phyloP scores from a whole-genome alignment of 1,284 basidiomycete species.

The Sporisorium iseilematis-ciliati region DNA sequence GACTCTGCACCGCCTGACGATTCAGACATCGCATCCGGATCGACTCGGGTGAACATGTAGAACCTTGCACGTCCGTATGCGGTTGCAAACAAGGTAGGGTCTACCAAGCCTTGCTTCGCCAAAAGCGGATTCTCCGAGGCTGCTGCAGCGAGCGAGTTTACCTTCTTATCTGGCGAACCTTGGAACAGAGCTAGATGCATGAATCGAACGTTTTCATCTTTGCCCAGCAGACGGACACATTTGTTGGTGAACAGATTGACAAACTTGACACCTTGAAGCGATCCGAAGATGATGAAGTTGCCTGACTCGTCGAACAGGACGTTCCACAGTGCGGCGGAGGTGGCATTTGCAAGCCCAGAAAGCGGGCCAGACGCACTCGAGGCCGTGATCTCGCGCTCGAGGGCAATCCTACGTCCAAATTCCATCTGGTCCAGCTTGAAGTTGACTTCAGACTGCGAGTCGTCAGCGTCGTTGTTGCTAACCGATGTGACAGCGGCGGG shows the following conservation, averaged over 20 bases:
- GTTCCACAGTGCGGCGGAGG: constrained; percentile 69
- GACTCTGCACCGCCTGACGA: constrained; percentile 72
- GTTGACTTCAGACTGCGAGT: constrained; percentile 68
- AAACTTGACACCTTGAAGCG: constrained; percentile 94
- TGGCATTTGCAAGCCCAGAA: constrained; percentile 71
- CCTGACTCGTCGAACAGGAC: constrained; percentile 97
- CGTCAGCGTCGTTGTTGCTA: neutral
- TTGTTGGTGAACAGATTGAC: constrained; percentile 94
- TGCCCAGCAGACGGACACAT: constrained; percentile 88
- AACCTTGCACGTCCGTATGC: constrained; percentile 94
- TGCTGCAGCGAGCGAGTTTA: constrained; percentile 85
- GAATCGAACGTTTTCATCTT: constrained; percentile 93
- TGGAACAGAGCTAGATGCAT: constrained; percentile 91
- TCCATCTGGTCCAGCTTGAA: constrained; percentile 99
- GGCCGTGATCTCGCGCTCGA: constrained; percentile 89
- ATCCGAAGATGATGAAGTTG: constrained; percentile 91
- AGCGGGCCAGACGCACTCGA: constrained; percentile 72
- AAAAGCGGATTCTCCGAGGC: constrained; percentile 95
- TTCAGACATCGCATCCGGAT: constrained; percentile 72
- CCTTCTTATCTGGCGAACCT: constrained; percentile 86
- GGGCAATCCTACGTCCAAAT: constrained; percentile 92
- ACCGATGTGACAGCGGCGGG: neutral
- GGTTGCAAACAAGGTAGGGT: constrained; percentile 92
- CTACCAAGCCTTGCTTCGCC: constrained; percentile 76
- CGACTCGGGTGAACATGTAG: constrained; percentile 93